Evolutionary conservation across 2,329 filamentous ascomycete species (phyloP).

Genomic region (Hansfordia pulvinata): DNA sequence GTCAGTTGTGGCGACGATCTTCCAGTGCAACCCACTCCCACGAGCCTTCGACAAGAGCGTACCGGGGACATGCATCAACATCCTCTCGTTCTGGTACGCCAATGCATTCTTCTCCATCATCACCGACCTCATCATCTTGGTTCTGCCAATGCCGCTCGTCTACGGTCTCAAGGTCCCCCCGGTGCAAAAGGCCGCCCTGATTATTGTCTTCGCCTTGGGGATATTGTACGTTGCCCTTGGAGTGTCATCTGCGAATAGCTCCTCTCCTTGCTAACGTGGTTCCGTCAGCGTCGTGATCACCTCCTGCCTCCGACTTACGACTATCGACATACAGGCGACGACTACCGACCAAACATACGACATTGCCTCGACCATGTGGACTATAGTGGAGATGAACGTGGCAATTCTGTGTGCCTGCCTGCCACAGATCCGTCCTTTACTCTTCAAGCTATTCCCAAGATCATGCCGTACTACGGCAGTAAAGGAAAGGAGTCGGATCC

Average conservation of each 20-base stretch:
- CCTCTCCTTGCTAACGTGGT: slow-evolving; percentile 2
- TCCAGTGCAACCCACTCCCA: slow-evolving; percentile 17
- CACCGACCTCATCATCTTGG: slow-evolving; percentile 24
- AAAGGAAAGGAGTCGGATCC: slow-evolving; percentile 5
- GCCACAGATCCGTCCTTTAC: slow-evolving; percentile 15
- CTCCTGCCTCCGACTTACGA: slow-evolving; percentile 23
- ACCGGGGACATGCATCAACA: slow-evolving; percentile 18
- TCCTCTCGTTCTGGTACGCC: slow-evolving; percentile 24
- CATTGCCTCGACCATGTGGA: slow-evolving; percentile 20
- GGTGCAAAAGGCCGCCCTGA: slow-evolving; percentile 22
- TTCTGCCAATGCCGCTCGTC: slow-evolving; percentile 25
- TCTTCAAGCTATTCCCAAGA: slow-evolving; percentile 13
- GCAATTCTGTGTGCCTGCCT: slow-evolving; percentile 22
- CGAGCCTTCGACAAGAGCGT: slow-evolving; percentile 15
- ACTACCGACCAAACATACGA: slow-evolving; percentile 16
- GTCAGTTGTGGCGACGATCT: slow-evolving; percentile 14
- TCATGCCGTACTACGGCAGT: slow-evolving; percentile 10
- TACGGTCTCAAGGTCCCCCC: slow-evolving; percentile 22
- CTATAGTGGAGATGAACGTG: slow-evolving; percentile 22
- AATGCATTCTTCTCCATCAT: slow-evolving; percentile 25
- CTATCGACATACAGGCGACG: slow-evolving; percentile 17
- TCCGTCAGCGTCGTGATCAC: slow-evolving; percentile 17
- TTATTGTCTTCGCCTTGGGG: slow-evolving; percentile 25
- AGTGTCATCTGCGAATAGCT: background rate
- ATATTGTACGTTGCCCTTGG: slow-evolving; percentile 19